Base-by-base conservation (phyloP, 257 asterid species). In the Lantana camara region DNA sequence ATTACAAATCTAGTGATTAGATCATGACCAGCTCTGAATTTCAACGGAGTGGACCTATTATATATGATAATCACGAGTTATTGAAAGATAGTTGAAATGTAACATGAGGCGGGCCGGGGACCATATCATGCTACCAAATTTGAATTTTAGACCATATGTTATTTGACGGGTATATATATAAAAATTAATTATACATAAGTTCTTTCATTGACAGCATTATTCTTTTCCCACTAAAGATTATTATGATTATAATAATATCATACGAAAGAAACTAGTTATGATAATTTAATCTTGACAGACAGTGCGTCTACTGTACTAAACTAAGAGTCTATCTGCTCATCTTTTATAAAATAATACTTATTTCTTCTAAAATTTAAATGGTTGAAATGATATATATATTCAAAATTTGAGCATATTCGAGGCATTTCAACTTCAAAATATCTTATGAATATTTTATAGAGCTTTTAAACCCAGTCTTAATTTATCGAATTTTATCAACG, bases 21-120 rank as follows among this genome's bases (percentile, higher is more conserved):
- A 21, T 7, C 30, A 20, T 8, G 32, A 13, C 5, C 12, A 48
- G 4, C 15, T 48, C 55, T 30, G 11, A 19, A 48, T 48, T 48
- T 19, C 55, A 21, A 48, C 29, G 9, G 15, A 21, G 55, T 48
- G 55, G 55, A 48, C 55, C 57, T 50, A 50, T 21, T 44, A 12
- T 12, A 23, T 19, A 48, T 48, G 55, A 48, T 48, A 48, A 20
- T 48, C 55, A 48, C 55, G 30, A 21, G 55, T 20, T 48, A 3
- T 19, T 1, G 7, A 48, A 14, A 9, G 55, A 48, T 11, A 48
- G 55, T n/a, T 21, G 29, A 21, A 48, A 21, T 21, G 55, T 48
- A 20, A 48, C 29, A 21, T 19, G 19, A 20, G 15, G 30, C 20
- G 32, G 55, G 15, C 15, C 20, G 32, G 55, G 32, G 20, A 9